phyloP scores from a whole-genome alignment of 176 grass and related monocot genomes.

The Aechmea fasciata region DNA sequence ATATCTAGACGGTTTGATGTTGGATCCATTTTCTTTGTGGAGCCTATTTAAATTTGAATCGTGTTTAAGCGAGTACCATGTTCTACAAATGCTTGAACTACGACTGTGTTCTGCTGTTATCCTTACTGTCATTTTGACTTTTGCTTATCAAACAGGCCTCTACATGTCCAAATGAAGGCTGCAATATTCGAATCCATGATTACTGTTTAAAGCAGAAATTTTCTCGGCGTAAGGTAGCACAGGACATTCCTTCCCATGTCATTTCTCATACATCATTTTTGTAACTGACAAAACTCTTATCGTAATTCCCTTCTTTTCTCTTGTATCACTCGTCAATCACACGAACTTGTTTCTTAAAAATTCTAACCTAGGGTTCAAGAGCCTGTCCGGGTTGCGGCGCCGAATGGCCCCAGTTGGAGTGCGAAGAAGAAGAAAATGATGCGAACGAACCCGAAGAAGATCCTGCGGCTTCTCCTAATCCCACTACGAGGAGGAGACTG shows the following conservation, averaged over 20 bases:
- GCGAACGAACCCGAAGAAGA: slow-evolving; percentile 19
- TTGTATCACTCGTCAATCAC: not conserved
- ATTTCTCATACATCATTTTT: not conserved
- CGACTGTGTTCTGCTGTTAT: not conserved
- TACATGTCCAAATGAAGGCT: slow-evolving; percentile 54
- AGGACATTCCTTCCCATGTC: not conserved
- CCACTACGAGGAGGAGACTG: slow-evolving; percentile 20
- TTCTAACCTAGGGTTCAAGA: slow-evolving; percentile 38
- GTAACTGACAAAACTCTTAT: not conserved
- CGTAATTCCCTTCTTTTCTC: not conserved
- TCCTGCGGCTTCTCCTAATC: slow-evolving; percentile 8
- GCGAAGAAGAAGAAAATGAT: slow-evolving; percentile 23
- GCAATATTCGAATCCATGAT: slow-evolving; percentile 67
- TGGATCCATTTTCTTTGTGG: too few species aligned
- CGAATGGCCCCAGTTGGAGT: slow-evolving; percentile 48
- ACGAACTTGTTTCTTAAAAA: not conserved
- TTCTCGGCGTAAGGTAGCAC: slow-evolving; percentile 40
- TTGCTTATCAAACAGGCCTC: slow-evolving; percentile 40
- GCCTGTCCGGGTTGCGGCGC: slow-evolving; percentile 55
- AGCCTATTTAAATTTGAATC: too few species aligned
- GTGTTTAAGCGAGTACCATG: too few species aligned
- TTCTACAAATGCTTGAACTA: too few species aligned
- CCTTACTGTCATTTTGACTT: slow-evolving; percentile 1
- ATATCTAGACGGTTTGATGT: too few species aligned
- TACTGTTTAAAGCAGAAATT: slow-evolving; percentile 91